phyloP scores from a whole-genome alignment of 2,329 filamentous ascomycete genomes.

The Penicillium psychrosexuale region DNA sequence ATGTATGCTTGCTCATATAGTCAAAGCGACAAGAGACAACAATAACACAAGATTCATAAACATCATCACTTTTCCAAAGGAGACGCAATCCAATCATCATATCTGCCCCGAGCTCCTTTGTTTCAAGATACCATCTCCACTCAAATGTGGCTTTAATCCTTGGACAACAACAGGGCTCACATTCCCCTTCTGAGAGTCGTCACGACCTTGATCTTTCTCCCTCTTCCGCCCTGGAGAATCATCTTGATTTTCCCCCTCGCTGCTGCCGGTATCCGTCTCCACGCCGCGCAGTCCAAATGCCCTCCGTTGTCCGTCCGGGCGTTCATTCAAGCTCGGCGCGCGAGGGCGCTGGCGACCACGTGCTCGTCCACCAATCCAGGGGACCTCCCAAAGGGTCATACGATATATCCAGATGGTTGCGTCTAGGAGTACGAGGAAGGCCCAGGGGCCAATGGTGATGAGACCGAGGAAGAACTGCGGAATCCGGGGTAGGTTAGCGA shows the following conservation, averaged over 20 bases:
- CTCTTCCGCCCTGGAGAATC: neutral
- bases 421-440: slow-evolving; percentile 61
- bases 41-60: slow-evolving; percentile 1
- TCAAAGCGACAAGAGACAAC: neutral
- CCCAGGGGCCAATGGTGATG: slow-evolving; percentile 62
- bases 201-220: neutral
- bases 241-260: neutral
- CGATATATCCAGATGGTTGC: slow-evolving; percentile 61
- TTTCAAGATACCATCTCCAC: slow-evolving; percentile 13
- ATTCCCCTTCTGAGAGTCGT: slow-evolving; percentile 11
- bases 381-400: slow-evolving; percentile 56
- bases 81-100: slow-evolving; percentile 2
- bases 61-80: slow-evolving; percentile 1
- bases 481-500: neutral
- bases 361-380: slow-evolving; percentile 59
- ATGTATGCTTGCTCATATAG: neutral
- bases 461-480: slow-evolving; percentile 58
- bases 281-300: slow-evolving; percentile 28
- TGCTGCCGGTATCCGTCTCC: slow-evolving; percentile 16
- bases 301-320: slow-evolving; percentile 49
- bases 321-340: slow-evolving; percentile 59
- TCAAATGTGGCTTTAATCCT: slow-evolving; percentile 1
- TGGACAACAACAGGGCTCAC: slow-evolving; percentile 5
- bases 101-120: slow-evolving; percentile 7
- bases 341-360: slow-evolving; percentile 58